phyloP scores from a whole-genome alignment of 1,284 basidiomycete genomes.

The Irpex lacteus region DNA sequence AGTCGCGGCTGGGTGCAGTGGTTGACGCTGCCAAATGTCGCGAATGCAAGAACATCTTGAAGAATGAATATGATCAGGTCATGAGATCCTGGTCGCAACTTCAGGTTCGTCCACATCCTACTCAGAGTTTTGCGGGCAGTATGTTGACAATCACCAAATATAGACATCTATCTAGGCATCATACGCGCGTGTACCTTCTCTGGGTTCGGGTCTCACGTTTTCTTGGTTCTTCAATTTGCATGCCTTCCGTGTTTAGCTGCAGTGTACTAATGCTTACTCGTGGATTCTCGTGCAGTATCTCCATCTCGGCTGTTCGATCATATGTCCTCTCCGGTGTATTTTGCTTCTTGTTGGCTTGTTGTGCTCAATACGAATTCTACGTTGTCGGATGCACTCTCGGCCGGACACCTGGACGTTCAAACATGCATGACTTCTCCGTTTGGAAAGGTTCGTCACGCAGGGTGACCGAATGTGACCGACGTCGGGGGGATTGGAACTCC shows the following conservation, averaged over 20 bases:
- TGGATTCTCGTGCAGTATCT: too few species aligned
- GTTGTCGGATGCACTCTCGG: too few species aligned
- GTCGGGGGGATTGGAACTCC: constrained; percentile 21
- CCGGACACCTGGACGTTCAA: not conserved
- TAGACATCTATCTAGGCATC: not conserved
- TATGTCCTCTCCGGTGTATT: too few species aligned
- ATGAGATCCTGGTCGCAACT: not conserved
- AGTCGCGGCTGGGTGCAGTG: not conserved
- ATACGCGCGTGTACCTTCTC: too few species aligned
- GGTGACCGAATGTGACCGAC: constrained; percentile 16
- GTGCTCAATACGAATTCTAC: too few species aligned
- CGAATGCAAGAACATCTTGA: not conserved
- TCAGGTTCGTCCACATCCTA: not conserved
- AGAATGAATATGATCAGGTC: not conserved
- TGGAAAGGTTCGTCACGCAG: not conserved
- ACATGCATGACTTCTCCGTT: not conserved
- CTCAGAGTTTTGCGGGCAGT: not conserved
- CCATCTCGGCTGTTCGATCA: too few species aligned
- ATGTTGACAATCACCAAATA: not conserved
- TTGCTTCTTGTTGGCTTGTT: too few species aligned
- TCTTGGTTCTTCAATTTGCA: too few species aligned
- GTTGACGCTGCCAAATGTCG: not conserved
- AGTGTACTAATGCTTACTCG: too few species aligned
- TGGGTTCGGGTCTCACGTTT: too few species aligned
- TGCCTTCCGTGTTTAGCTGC: too few species aligned